Percentiles rank a stretch among this genome's conserved stretches.
Conservation (phyloP, 208 protist genomes). For the Leptomonas seymouri region DNA sequence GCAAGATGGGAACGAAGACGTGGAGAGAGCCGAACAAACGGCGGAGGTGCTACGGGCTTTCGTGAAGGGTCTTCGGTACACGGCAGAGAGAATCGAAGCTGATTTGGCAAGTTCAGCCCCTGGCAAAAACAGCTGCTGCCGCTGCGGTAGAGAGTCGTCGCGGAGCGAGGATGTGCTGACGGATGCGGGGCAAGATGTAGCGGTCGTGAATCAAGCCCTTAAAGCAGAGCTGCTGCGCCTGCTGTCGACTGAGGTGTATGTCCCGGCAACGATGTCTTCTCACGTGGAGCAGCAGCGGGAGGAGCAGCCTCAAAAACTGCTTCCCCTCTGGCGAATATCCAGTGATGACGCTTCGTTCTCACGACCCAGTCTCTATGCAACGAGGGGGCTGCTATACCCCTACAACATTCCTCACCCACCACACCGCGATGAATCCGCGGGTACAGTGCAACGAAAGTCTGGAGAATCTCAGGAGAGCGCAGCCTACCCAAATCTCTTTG, state of each 20-base stretch:
- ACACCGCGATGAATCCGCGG: constrained; percentile 3
- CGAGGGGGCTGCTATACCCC: background rate
- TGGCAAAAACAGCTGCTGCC: too few species aligned
- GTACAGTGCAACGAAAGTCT: background rate
- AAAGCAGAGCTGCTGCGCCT: constrained; percentile 9
- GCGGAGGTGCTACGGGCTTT: background rate
- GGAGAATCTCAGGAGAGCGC: background rate
- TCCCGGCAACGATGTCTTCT: too few species aligned
- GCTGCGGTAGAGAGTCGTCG: too few species aligned
- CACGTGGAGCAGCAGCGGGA: background rate
- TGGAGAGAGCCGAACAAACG: background rate
- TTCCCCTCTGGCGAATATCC: background rate
- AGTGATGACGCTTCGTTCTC: background rate
- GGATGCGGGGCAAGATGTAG: too few species aligned
- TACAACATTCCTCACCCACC: constrained; percentile 14
- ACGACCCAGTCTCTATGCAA: background rate
- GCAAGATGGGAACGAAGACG: background rate
- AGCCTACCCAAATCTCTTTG: background rate
- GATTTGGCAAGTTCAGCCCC: background rate
- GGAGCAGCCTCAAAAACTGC: background rate
- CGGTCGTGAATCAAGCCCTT: too few species aligned
- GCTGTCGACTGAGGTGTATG: background rate
- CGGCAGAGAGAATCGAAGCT: background rate
- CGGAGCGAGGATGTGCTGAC: too few species aligned
- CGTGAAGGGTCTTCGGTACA: background rate